Percentiles rank a stretch among this genome's conserved stretches.
Conservation (phyloP, 176 grass and related monocot species). For the Oryza nivara region DNA sequence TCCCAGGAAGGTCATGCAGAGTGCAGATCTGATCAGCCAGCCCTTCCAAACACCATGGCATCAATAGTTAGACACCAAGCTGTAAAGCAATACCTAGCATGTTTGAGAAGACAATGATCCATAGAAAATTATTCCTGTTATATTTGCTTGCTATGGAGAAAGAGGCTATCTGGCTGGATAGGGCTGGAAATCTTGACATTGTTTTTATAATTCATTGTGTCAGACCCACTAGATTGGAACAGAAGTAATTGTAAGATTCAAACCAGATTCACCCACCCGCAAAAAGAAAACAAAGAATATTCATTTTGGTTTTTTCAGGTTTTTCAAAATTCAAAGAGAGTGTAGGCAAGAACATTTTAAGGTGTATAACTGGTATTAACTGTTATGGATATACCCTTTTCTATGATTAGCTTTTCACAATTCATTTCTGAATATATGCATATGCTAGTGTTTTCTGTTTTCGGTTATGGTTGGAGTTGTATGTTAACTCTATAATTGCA, state of each 20-base stretch:
- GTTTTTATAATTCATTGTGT: conserved; percentile 13
- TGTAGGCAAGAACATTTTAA: not conserved
- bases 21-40: not conserved
- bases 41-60: not conserved
- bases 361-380: not conserved
- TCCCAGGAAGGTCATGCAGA: not conserved
- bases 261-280: not conserved
- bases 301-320: no score
- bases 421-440: not conserved
- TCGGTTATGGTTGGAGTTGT: not conserved
- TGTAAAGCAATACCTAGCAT: conserved; percentile 18
- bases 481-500: not conserved
- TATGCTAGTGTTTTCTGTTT: not conserved
- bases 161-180: conserved; percentile 6
- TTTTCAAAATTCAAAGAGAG: no score
- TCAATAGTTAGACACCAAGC: not conserved
- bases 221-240: not conserved
- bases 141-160: conserved; percentile 3
- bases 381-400: conserved; percentile 2
- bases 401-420: not conserved
- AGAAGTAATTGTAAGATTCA: not conserved
- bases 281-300: not conserved
- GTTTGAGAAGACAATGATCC: conserved; percentile 7
- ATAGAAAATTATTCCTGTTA: conserved; percentile 12
- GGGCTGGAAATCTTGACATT: not conserved